Evolutionary conservation across 306 rosid species (phyloP).

Genomic region (Acacia melanoxylon): DNA sequence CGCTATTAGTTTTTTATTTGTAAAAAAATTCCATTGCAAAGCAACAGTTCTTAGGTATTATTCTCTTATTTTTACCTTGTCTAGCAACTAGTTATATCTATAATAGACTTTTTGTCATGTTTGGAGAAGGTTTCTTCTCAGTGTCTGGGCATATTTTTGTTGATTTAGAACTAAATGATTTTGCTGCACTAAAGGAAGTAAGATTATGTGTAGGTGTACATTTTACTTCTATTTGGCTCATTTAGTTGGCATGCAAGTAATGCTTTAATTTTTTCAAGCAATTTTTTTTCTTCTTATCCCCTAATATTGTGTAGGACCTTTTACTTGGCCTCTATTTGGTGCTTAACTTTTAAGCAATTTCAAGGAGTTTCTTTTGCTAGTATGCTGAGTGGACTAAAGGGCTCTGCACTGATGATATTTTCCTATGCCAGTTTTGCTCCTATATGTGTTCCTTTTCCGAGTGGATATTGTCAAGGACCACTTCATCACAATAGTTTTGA

Average conservation of each 20-base stretch:
- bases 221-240: too few species aligned
- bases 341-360: neutral
- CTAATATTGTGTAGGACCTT: neutral
- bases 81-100: too few species aligned
- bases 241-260: too few species aligned
- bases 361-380: neutral
- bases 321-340: neutral
- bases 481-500: neutral
- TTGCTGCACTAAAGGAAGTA: neutral
- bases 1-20: too few species aligned
- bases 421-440: neutral
- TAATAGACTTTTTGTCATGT: neutral
- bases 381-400: neutral
- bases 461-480: neutral
- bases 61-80: too few species aligned
- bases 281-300: too few species aligned
- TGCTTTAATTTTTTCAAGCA: too few species aligned
- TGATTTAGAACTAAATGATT: neutral
- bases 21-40: too few species aligned
- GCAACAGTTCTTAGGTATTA: too few species aligned
- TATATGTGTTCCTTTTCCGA: neutral
- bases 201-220: too few species aligned
- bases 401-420: neutral
- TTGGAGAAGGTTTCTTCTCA: neutral
- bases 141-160: neutral